Evolutionary conservation across 2,329 filamentous ascomycete species (phyloP).

Genomic region (Xylaria sp.): DNA sequence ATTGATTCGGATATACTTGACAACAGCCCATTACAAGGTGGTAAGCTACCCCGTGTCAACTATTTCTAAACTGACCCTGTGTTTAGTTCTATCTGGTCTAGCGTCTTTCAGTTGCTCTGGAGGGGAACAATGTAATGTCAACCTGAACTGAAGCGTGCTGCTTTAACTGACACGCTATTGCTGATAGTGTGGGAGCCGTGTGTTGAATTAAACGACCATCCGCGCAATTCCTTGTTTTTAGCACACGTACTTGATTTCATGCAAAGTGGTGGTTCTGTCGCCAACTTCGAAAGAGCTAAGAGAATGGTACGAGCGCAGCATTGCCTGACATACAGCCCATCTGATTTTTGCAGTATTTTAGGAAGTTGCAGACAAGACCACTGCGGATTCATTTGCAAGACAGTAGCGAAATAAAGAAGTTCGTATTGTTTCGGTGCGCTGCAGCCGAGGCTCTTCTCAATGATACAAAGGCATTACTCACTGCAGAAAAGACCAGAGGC

Average conservation of each 20-base stretch:
- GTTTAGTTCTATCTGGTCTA: not conserved
- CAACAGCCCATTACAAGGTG: not conserved
- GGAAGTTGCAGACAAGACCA: not conserved
- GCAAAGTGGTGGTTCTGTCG: too few relatives aligned
- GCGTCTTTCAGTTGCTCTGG: not conserved
- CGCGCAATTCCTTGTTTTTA: not conserved
- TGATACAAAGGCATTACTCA: not conserved
- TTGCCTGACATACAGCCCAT: not conserved
- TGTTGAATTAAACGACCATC: not conserved
- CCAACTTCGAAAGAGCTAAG: not conserved
- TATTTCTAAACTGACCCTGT: not conserved
- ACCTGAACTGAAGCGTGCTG: not conserved
- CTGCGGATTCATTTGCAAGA: not conserved
- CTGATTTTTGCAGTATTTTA: too few relatives aligned
- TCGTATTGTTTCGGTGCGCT: not conserved
- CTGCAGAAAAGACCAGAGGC: not conserved
- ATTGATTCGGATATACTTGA: slow-evolving; percentile 11
- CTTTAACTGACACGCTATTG: not conserved
- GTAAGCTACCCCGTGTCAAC: not conserved
- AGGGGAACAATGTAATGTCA: not conserved
- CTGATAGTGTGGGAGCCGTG: not conserved
- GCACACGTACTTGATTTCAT: not conserved
- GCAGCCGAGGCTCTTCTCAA: not conserved
- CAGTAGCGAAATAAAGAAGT: not conserved
- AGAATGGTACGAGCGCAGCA: not conserved